Conservation (phyloP, 257 asterid species). For the Coffea eugenioides region DNA sequence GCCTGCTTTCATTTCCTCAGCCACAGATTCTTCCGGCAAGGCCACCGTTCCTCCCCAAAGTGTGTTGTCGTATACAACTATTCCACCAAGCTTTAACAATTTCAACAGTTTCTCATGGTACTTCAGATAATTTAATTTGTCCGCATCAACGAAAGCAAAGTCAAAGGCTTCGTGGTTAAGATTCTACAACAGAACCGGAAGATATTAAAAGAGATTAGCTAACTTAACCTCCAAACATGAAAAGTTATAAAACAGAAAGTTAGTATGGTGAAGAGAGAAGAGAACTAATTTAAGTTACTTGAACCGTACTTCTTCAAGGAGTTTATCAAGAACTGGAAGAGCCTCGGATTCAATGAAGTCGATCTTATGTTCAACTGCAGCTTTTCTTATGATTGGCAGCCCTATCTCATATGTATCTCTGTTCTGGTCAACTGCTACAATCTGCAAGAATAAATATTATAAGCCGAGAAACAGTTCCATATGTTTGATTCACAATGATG, state of each 20-base stretch:
- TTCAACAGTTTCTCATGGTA: constrained; percentile 39
- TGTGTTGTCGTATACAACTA: constrained; percentile 38
- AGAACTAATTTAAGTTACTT: background rate
- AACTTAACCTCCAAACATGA: background rate
- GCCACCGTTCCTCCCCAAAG: constrained; percentile 40
- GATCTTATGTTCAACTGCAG: constrained; percentile 54
- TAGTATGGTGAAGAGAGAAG: background rate
- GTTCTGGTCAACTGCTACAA: constrained; percentile 50
- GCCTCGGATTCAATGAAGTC: constrained; percentile 51
- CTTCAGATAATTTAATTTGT: constrained; percentile 29
- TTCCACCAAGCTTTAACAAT: constrained; percentile 34
- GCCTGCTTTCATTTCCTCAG: background rate
- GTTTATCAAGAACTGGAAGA: constrained; percentile 43
- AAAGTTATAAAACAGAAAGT: background rate
- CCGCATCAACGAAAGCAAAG: constrained; percentile 43
- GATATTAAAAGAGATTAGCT: background rate
- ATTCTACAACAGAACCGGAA: constrained; percentile 21
- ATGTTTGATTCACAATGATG: background rate
- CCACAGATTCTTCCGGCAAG: constrained; percentile 34
- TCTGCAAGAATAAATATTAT: constrained; percentile 27
- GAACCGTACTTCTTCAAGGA: constrained; percentile 39
- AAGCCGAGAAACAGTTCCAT: background rate
- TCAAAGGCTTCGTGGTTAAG: constrained; percentile 31
- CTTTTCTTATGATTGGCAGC: constrained; percentile 46
- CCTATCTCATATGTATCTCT: constrained; percentile 43